A percentile compares a stretch with the other conserved stretches of the same genome.
These are phyloP conservation scores for Asterella californica DNA, from an alignment of 225 moss, liverwort and hornwort species.

Conservation along the genomic window DNA sequence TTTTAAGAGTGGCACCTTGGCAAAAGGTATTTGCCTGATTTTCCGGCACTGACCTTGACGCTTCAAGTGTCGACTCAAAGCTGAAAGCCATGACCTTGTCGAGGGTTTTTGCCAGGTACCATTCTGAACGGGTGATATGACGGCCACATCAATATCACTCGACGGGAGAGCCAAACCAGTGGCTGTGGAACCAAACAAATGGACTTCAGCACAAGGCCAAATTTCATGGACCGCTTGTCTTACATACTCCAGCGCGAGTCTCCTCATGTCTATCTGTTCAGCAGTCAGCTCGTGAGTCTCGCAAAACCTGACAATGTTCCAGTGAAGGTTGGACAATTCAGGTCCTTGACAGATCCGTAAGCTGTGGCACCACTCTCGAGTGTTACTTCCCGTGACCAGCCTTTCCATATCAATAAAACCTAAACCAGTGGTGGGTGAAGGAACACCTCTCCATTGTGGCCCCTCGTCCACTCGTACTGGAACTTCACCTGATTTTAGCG, in stretches of 20 bases:
- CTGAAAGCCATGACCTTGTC: conserved; percentile 30
- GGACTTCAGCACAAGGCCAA: conserved; percentile 33
- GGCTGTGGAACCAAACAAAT: conserved; percentile 39
- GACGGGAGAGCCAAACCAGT: conserved; percentile 42
- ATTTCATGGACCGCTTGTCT: conserved; percentile 24
- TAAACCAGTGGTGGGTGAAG: not conserved
- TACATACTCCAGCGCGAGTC: conserved; percentile 31
- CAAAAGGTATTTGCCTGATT: conserved; percentile 28
- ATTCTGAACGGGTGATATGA: conserved; percentile 15
- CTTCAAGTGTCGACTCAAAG: conserved; percentile 15
- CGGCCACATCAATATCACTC: conserved; percentile 41
- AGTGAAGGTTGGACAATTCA: conserved; percentile 32
- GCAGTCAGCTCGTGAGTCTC: conserved; percentile 23
- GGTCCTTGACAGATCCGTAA: conserved; percentile 20
- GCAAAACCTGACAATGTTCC: conserved; percentile 34
- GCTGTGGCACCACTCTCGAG: conserved; percentile 22
- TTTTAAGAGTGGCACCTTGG: conserved; percentile 41
- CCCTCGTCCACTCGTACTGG: not conserved
- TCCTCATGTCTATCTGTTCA: conserved; percentile 25
- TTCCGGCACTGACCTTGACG: conserved; percentile 25
- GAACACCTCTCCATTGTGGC: not conserved
- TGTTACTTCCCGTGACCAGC: conserved; percentile 19
- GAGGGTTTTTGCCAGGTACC: conserved; percentile 19
- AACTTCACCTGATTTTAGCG: not conserved
- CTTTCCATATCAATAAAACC: conserved; percentile 20